phyloP scores from a whole-genome alignment of 2,329 filamentous ascomycete species.

The Calonectria ilicicola region DNA sequence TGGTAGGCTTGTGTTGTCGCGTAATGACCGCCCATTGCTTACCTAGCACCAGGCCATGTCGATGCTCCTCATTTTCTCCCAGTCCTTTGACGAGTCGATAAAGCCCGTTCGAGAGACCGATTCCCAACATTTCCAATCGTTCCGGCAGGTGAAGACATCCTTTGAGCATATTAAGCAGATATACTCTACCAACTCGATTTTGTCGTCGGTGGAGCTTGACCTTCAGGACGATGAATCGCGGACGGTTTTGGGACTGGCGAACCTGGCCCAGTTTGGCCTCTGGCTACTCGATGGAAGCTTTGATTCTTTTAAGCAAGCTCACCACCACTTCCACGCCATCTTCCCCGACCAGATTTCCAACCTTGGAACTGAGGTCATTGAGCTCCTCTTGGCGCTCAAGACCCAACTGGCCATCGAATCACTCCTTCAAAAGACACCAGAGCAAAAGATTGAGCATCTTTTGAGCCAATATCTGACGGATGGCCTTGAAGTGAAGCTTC shows the following conservation, averaged over 20 bases:
- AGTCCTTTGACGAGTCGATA: slow-evolving; percentile 52
- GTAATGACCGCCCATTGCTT: slow-evolving; percentile 22
- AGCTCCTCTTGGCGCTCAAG: slow-evolving; percentile 61
- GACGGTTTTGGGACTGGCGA: slow-evolving; percentile 58
- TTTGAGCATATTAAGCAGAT: slow-evolving; percentile 50
- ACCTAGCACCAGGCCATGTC: slow-evolving; percentile 50
- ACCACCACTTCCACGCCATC: slow-evolving; percentile 58
- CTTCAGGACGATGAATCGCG: slow-evolving; percentile 47
- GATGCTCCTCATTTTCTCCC: slow-evolving; percentile 52
- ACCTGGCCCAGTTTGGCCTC: slow-evolving; percentile 60
- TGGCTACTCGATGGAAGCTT: slow-evolving; percentile 54
- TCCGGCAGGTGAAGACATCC: slow-evolving; percentile 45
- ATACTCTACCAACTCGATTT: slow-evolving; percentile 47
- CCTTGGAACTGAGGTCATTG: slow-evolving; percentile 55
- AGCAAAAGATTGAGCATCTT: slow-evolving; percentile 62
- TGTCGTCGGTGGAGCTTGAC: slow-evolving; percentile 51
- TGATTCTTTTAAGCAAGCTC: slow-evolving; percentile 54
- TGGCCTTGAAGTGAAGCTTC: slow-evolving; percentile 64
- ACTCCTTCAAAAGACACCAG: slow-evolving; percentile 62
- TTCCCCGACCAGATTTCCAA: slow-evolving; percentile 60
- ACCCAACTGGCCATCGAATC: slow-evolving; percentile 65
- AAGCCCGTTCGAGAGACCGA: slow-evolving; percentile 47
- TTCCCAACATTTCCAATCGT: slow-evolving; percentile 49
- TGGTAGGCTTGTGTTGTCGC: slow-evolving; percentile 48
- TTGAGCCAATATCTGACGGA: slow-evolving; percentile 68